Evolutionary conservation across 495 filamentous ascomycete genomes (phyloP), one percentile per base, ranked within the genome.

Genomic region (Aspergillus incahuasiensis): DNA sequence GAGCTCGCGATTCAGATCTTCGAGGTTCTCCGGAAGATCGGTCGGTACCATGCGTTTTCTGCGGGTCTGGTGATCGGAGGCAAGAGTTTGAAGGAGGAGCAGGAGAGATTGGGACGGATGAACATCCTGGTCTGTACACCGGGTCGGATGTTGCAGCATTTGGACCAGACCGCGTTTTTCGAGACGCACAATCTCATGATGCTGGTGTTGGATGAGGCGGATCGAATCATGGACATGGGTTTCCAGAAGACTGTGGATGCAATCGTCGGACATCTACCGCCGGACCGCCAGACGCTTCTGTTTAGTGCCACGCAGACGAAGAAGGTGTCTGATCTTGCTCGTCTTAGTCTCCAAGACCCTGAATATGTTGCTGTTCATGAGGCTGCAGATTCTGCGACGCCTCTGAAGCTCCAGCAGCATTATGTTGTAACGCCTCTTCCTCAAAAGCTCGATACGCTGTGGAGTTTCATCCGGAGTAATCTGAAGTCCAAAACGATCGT

Each of bases 1-100:
- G 94, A 99, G 67, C 76, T 99, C 25, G 94, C 94, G 1, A 90
- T 95, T 20, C 94, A 99, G 71, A 99, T 97, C 44, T 99, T 99
- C 69, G 90, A 96, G 44, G 92, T 97, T 0, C 69, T 99, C 61
- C 82, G 90, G 19, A 96, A 92, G 63, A 84, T 99, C 45, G 94
- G 94, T 6, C 80, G 90, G 40, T 85, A 92, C 43, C 94, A 99
- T 69, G 77, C 83, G 19, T 96, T 97, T 68, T 95, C 92, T 2
- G 94, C 94, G 1, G 94, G 95, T 0, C 68, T 99, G 62, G 84
- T 99, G 1, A 97, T 97, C 61, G 94, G 94, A n/a, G 94, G 94
- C 8, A 95, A 92, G 76, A 89, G 82, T 73, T 63, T 96, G 63
- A 82, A 86, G 59, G 91, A 97, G 67, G 92, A 99, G 70, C 85